Evolutionary conservation across 2,329 filamentous ascomycete species (phyloP).

Genomic region (Talaromyces sp.): DNA sequence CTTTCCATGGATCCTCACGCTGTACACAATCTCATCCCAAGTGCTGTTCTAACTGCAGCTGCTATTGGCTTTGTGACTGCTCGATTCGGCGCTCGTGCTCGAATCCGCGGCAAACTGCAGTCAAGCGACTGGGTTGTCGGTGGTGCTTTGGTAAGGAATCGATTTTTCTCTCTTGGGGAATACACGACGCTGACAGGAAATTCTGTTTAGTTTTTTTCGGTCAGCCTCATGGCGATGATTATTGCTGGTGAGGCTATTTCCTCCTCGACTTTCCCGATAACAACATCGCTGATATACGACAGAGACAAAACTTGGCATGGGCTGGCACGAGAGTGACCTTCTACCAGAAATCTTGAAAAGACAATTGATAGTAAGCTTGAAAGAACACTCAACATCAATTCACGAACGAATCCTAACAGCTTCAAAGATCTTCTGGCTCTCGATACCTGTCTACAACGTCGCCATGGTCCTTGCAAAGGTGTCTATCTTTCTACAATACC

Average conservation of each 20-base stretch:
- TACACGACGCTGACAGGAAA: not conserved
- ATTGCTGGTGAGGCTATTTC: slow-evolving; percentile 16
- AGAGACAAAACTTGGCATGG: slow-evolving; percentile 31
- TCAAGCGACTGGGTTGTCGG: slow-evolving; percentile 34
- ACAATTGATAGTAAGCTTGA: slow-evolving; percentile 27
- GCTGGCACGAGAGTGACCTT: slow-evolving; percentile 28
- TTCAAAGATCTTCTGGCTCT: slow-evolving; percentile 31
- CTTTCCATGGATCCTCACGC: slow-evolving; percentile 21
- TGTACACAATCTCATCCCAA: slow-evolving; percentile 21
- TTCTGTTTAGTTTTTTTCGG: not conserved
- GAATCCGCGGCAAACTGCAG: slow-evolving; percentile 28
- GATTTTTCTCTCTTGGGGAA: not conserved
- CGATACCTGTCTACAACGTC: slow-evolving; percentile 34
- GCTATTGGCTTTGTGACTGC: slow-evolving; percentile 25
- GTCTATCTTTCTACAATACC: slow-evolving; percentile 47
- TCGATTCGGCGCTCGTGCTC: slow-evolving; percentile 28
- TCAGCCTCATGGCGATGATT: slow-evolving; percentile 27
- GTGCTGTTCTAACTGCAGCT: slow-evolving; percentile 27
- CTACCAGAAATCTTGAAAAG: slow-evolving; percentile 22
- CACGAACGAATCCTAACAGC: not conserved
- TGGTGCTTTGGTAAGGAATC: slow-evolving; percentile 24
- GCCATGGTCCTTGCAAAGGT: slow-evolving; percentile 39
- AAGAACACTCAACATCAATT: not conserved
- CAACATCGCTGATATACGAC: not conserved
- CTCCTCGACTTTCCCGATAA: not conserved